These are phyloP conservation scores for Ilyonectria sp. DNA, from an alignment of 2,329 filamentous ascomycete species.

Conservation along the genomic window DNA sequence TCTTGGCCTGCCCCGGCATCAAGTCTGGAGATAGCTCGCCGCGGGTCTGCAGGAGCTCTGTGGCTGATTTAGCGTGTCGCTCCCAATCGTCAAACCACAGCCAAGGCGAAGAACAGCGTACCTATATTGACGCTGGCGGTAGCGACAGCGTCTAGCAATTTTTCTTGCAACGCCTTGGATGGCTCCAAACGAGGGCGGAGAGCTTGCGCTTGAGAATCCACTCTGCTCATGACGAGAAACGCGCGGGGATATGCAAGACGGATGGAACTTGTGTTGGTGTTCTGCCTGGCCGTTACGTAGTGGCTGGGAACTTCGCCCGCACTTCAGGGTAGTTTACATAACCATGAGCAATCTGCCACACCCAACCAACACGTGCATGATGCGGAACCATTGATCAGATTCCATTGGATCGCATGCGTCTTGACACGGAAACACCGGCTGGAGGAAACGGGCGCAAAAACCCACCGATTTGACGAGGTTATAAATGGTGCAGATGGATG, in stretches of 20 bases:
- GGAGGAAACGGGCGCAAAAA: not conserved
- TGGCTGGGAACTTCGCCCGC: not conserved
- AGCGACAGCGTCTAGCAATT: not conserved
- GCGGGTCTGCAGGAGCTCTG: not conserved
- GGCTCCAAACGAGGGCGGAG: not conserved
- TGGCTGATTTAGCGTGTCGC: not conserved
- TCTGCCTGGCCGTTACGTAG: not conserved
- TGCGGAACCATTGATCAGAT: not conserved
- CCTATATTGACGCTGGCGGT: not conserved
- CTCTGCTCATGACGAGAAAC: not conserved
- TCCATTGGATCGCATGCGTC: not conserved
- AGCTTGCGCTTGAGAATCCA: not conserved
- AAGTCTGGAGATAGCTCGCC: not conserved
- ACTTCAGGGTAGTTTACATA: not conserved
- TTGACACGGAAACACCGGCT: not conserved
- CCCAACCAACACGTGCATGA: not conserved
- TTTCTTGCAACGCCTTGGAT: not conserved
- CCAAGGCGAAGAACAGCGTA: not conserved
- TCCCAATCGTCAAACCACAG: not conserved
- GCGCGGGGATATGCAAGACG: not conserved
- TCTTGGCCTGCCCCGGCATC: not conserved
- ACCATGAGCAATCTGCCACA: not conserved
- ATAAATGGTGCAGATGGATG: not conserved
- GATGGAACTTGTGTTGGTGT: not conserved
- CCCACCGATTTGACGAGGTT: not conserved